Conservation (phyloP, 176 grass and related monocot genomes). For the Musa acuminata region DNA sequence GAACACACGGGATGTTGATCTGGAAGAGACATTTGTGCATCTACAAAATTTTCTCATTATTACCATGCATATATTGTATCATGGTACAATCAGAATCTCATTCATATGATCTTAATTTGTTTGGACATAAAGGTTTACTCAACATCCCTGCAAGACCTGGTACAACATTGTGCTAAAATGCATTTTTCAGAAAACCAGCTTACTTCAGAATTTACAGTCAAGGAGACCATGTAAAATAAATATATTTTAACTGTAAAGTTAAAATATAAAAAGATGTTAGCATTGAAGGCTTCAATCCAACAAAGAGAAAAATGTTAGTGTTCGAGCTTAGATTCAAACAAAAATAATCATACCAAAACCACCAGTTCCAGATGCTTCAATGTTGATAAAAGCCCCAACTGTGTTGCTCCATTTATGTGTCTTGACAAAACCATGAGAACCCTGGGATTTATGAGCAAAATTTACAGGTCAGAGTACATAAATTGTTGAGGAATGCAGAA, state of each 20-base stretch:
- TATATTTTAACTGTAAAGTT: neutral
- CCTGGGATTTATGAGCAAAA: constrained; percentile 28
- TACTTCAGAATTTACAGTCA: neutral
- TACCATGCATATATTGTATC: too few species aligned
- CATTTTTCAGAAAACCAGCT: too few species aligned
- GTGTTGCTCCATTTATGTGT: constrained; percentile 82
- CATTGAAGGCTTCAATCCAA: neutral
- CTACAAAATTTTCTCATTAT: too few species aligned
- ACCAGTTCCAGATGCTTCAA: constrained; percentile 93
- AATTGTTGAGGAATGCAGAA: neutral
- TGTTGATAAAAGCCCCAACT: constrained; percentile 88
- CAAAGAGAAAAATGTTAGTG: neutral
- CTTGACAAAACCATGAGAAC: constrained; percentile 92
- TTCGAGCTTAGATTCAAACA: constrained; percentile 12
- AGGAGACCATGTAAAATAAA: neutral
- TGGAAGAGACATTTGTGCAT: too few species aligned
- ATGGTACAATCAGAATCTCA: neutral
- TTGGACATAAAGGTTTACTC: neutral
- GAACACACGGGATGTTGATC: too few species aligned
- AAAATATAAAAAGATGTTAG: neutral
- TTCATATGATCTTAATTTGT: neutral
- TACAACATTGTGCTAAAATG: neutral
- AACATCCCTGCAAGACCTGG: neutral
- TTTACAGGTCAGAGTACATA: neutral
- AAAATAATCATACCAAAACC: constrained; percentile 59